Evolutionary conservation across 2,329 filamentous ascomycete genomes (phyloP), one percentile per base, ranked within the genome.

Genomic region (Bipolaris cookei): DNA sequence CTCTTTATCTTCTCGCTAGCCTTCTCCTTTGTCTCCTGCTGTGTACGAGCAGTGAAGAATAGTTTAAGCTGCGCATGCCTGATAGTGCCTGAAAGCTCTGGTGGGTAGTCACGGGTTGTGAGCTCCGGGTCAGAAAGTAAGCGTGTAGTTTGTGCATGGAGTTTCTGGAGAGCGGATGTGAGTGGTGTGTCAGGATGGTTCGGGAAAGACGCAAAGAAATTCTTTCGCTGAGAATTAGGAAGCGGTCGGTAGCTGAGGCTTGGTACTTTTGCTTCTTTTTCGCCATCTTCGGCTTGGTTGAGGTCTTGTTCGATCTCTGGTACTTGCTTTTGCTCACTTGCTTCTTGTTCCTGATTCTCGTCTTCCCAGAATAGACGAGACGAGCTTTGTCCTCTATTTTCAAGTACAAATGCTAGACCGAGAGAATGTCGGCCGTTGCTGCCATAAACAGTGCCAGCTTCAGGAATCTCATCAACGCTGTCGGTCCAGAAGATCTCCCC

Each of bases 401-500:
- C 63, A 3, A 56, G 38, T 4, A 69, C 57, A 43, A 67, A 69
- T 8, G 62, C 62, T 23, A 63, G 16, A 28, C 71, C 71, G 1
- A 69, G 58, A 1, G 69, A 68, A 28, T 70, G 66, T 6, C 44
- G 51, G 18, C 58, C 59, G 30, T 42, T 45, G 11, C 25, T 52
- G 1, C 54, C 49, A 30, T 67, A 59, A n/a, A 39, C 48, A 7
- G 28, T 39, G 11, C 23, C 23, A n/a, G 18, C 14, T 11, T 53
- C 25, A 10, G 25, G 4, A 3, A 10, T 42, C 10, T 54, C 32
- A 7, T 51, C 44, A 11, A 7, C 30, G 1, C 62, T 54, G 21
- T 67, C 51, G 3, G 58, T 62, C 59, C 65, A 74, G 53, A 61
- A 74, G 1, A 71, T 57, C 6, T 65, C 64, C 4, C 76, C 76